phyloP scores from a whole-genome alignment of 352 stramenopile species.

The Pythium diclinum region DNA sequence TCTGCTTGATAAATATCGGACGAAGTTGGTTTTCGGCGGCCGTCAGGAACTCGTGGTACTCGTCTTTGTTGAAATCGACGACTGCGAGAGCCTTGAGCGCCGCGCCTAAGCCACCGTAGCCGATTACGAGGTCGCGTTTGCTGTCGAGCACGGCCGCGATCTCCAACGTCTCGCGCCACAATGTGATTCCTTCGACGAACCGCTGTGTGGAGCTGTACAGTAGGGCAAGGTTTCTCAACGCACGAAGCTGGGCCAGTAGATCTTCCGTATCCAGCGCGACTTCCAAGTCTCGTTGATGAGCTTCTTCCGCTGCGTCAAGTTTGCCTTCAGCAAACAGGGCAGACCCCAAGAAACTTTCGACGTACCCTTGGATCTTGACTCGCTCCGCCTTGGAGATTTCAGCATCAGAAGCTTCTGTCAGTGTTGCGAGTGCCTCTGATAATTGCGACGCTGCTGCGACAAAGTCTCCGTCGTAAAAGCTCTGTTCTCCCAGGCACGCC shows the following conservation, averaged over 20 bases:
- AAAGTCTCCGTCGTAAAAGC: conserved; percentile 44
- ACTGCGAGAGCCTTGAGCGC: conserved; percentile 37
- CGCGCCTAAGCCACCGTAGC: conserved; percentile 41
- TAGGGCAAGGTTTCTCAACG: conserved; percentile 50
- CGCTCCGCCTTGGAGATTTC: conserved; percentile 25
- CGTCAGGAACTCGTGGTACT: conserved; percentile 17
- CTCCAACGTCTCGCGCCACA: conserved; percentile 55
- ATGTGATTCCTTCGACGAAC: conserved; percentile 42
- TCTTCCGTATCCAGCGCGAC: conserved; percentile 50
- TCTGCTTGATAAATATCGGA: conserved; percentile 44
- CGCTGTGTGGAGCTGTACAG: conserved; percentile 39
- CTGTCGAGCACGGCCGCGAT: conserved; percentile 40
- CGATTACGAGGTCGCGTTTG: conserved; percentile 40
- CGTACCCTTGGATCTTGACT: conserved; percentile 40
- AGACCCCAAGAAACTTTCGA: conserved; percentile 45
- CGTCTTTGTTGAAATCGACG: conserved; percentile 4
- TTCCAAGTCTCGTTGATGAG: conserved; percentile 51
- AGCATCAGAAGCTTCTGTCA: conserved; percentile 4
- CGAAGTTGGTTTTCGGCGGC: conserved; percentile 26
- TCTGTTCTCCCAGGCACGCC: conserved; percentile 34
- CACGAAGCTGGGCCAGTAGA: conserved; percentile 47
- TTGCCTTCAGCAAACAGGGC: conserved; percentile 49
- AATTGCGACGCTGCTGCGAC: conserved; percentile 39
- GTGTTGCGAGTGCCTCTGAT: conserved; percentile 30
- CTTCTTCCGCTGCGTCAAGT: conserved; percentile 33